Conservation (phyloP, 495 filamentous ascomycete genomes). For the Hypoxylon cercidicola region DNA sequence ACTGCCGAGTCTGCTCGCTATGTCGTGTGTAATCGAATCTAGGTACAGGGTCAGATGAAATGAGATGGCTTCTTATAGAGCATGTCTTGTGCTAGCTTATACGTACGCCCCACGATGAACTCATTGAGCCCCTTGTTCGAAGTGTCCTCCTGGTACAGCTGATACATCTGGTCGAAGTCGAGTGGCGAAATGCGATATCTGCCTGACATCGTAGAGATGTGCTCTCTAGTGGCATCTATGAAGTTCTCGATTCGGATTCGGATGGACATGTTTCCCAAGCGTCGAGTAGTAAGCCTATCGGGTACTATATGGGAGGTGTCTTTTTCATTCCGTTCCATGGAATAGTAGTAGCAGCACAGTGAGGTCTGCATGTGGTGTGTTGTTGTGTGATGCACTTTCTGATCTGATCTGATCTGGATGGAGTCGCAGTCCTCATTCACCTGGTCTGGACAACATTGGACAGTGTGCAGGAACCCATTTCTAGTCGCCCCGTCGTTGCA, state of each 20-base stretch:
- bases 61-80: background rate
- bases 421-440: conserved; percentile 4
- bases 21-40: conserved; percentile 29
- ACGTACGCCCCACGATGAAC: conserved; percentile 38
- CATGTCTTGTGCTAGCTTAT: background rate
- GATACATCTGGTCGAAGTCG: conserved; percentile 39
- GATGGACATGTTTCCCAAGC: conserved; percentile 10
- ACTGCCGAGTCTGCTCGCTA: conserved; percentile 16
- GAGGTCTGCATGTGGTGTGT: background rate
- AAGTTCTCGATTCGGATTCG: conserved; percentile 12
- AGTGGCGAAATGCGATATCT: conserved; percentile 21
- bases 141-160: conserved; percentile 34
- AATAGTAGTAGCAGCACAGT: conserved; percentile 11
- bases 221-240: conserved; percentile 19
- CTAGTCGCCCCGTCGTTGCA: conserved; percentile 5
- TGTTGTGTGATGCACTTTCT: conserved; percentile 10
- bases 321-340: background rate
- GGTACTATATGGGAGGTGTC: background rate
- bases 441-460: conserved; percentile 21
- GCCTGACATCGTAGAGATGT: conserved; percentile 29
- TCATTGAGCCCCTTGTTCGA: conserved; percentile 35
- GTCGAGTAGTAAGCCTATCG: background rate
- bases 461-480: background rate
- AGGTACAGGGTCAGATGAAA: background rate
- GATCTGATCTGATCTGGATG: conserved; percentile 2